Base-by-base conservation (phyloP, 805 yeast genomes). In the Starmerella davenportii region DNA sequence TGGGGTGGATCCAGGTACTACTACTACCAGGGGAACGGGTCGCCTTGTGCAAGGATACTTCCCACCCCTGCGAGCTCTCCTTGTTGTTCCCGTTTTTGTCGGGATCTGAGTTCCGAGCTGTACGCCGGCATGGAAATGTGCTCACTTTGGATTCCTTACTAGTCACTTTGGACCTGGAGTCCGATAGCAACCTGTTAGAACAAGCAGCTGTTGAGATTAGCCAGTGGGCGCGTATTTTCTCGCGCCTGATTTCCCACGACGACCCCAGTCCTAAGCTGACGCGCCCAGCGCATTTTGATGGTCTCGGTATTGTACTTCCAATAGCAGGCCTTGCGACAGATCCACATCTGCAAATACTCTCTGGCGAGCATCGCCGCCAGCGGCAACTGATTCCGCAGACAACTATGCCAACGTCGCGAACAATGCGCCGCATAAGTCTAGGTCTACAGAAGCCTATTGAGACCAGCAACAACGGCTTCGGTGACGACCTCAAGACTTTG, bases 81-180 rank as follows among this genome's bases (percentile, higher is more conserved):
- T 38, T 46, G 11, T 28, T 41, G 23, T 46, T 46, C 30, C 50
- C 49, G 2, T 25, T 40, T 11, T 18, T 46, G 24, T 14, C n/a
- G 2, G 47, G 49, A 1, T 30, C 42, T 4, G 40, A 37, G 30
- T 45, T 46, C 32, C 41, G 43, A 18, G 39, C 34, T 16, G 41
- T 45, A 23, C 43, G 38, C 33, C 49, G 50, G 11, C 49, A 46
- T 28, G 50, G 50, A 14, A 38, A 40, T 32, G 29, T 36, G 2
- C 27, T 46, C 3, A 43, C 45, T n/a, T 28, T 46, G 25, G 36
- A 35, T 14, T 43, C 50, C 19, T 14, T 35, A 16, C 37, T 41
- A 4, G 30, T 36, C 23, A 30, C 35, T 21, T 36, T 46, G 19
- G 24, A 30, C 4, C 28, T 46, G 9, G 49, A 46, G 38, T 30